phyloP scores from a whole-genome alignment of 352 stramenopile genomes.

The Globisporangium camurandrum region DNA sequence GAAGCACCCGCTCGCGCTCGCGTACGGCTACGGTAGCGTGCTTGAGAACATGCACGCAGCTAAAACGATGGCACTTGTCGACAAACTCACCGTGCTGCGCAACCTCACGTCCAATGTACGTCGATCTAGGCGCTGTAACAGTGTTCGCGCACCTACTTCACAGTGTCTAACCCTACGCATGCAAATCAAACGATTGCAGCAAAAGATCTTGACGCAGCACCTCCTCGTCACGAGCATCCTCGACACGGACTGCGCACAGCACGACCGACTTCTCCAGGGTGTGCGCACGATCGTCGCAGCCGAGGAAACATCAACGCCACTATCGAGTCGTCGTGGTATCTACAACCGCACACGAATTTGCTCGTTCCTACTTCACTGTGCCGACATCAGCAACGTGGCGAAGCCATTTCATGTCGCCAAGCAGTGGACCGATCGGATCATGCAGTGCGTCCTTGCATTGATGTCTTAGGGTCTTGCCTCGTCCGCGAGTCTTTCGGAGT shows the following conservation, averaged over 20 bases:
- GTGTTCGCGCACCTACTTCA: no score
- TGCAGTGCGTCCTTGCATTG: conserved; percentile 7
- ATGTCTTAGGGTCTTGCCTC: background rate
- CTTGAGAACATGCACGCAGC: conserved; percentile 25
- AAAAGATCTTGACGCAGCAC: conserved; percentile 14
- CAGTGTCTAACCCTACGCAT: background rate
- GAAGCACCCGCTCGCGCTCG: conserved; percentile 11
- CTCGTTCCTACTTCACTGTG: conserved; percentile 25
- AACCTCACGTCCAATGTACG: conserved; percentile 11
- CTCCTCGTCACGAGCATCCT: conserved; percentile 21
- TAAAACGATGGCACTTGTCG: conserved; percentile 15
- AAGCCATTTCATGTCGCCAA: conserved; percentile 18
- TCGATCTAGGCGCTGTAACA: no score
- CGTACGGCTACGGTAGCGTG: conserved; percentile 16
- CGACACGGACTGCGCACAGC: conserved; percentile 14
- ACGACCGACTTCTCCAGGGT: conserved; percentile 13
- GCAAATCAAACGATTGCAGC: background rate
- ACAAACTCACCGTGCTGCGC: conserved; percentile 7
- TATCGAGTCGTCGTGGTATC: conserved; percentile 1
- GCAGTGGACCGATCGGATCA: conserved; percentile 19
- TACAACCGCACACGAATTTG: conserved; percentile 8
- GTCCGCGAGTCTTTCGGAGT: no score
- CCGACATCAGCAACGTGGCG: conserved; percentile 21
- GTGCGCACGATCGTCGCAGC: conserved; percentile 3
- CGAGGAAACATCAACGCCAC: background rate